phyloP scores from a whole-genome alignment of 2,329 filamentous ascomycete species.

The Zasmidium citrigriseum region DNA sequence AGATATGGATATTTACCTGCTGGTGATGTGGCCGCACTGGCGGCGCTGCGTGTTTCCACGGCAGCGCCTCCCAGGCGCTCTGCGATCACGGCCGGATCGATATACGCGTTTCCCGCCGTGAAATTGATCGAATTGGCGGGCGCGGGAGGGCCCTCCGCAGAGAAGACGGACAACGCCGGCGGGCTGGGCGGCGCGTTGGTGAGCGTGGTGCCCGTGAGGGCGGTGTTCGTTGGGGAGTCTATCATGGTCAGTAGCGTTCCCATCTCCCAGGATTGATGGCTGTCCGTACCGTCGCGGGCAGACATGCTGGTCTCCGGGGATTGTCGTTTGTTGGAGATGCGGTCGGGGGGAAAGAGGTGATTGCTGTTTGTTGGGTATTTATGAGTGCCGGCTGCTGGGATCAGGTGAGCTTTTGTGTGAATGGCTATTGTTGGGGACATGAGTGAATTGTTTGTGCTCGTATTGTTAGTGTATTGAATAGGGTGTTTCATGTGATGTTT shows the following conservation, averaged over 20 bases:
- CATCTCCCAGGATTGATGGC: background rate
- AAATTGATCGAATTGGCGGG: background rate
- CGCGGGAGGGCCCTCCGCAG: background rate
- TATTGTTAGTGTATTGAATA: background rate
- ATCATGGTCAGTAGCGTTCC: background rate
- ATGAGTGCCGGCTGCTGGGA: background rate
- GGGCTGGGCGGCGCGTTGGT: background rate
- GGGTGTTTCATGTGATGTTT: background rate
- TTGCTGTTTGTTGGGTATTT: background rate
- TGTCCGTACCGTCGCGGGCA: background rate
- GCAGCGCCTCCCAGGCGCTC: background rate
- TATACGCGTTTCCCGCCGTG: background rate
- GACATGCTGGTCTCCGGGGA: background rate
- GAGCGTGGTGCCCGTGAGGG: background rate
- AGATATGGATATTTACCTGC: slow-evolving; percentile 7
- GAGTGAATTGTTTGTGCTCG: background rate
- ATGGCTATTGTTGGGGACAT: background rate
- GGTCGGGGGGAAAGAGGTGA: background rate
- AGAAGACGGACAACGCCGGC: too few species aligned
- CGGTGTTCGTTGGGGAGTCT: background rate
- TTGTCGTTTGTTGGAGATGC: background rate
- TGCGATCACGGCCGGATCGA: background rate
- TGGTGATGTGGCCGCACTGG: background rate
- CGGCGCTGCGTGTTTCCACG: background rate
- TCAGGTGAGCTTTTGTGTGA: background rate